These are phyloP conservation scores for Chytriomyces sp. DNA, from an alignment of 192 early-diverging fungal species.

Conservation along the genomic window DNA sequence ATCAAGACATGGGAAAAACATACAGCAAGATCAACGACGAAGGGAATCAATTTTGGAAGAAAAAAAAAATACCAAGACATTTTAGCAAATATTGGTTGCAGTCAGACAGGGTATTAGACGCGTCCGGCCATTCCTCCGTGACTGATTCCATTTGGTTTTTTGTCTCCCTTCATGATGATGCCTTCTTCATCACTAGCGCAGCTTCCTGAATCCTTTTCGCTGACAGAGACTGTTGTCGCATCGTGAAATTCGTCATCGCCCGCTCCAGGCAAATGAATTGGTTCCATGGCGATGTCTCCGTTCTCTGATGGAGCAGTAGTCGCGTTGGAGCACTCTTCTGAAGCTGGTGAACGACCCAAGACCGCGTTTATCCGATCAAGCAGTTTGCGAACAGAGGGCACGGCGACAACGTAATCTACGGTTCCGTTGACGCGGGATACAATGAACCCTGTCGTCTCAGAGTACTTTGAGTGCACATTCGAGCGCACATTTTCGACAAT, in stretches of 20 bases:
- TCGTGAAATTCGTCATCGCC: background rate
- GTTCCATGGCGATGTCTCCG: background rate
- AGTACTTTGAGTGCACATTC: background rate
- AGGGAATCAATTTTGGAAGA: too few relatives aligned
- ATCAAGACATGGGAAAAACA: too few relatives aligned
- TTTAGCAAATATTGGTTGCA: too few relatives aligned
- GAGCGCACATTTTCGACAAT: conserved; percentile 8
- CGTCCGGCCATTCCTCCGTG: too few relatives aligned
- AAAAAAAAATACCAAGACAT: too few relatives aligned
- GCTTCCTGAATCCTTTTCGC: background rate
- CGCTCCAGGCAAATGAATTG: background rate
- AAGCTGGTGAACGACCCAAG: background rate
- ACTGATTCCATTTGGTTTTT: too few relatives aligned
- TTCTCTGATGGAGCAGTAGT: background rate
- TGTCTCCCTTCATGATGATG: background rate
- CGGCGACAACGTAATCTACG: conserved; percentile 11
- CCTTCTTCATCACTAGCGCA: background rate
- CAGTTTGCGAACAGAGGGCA: conserved; percentile 1
- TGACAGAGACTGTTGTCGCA: background rate
- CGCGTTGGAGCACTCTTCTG: background rate
- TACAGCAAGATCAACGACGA: too few relatives aligned
- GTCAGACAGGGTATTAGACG: too few relatives aligned
- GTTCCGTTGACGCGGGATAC: conserved; percentile 20
- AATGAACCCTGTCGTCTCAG: conserved; percentile 9
- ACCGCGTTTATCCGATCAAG: conserved; percentile 1